Conservation (phyloP, 2,329 filamentous ascomycete genomes). For the Beauveria caledonica region DNA sequence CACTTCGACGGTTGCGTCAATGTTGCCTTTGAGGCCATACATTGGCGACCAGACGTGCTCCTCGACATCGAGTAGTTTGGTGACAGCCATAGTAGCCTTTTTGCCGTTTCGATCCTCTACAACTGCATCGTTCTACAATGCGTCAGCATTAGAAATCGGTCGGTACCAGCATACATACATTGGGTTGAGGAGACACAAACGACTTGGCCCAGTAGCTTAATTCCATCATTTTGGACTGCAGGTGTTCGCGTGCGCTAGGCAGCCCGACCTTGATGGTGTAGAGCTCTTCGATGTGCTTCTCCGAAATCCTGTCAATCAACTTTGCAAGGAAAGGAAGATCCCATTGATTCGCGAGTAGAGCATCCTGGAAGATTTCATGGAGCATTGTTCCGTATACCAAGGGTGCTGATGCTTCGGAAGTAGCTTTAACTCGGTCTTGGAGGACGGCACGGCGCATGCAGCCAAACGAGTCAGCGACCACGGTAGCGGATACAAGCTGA, state of each 20-base stretch:
- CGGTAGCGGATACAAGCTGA: slow-evolving; percentile 88
- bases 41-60: slow-evolving; percentile 98
- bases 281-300: slow-evolving; percentile 76
- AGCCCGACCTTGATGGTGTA: slow-evolving; percentile 77
- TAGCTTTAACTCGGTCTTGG: slow-evolving; percentile 90
- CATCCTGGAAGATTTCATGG: slow-evolving; percentile 92
- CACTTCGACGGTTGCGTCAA: slow-evolving; percentile 92
- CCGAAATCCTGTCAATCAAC: slow-evolving; percentile 61
- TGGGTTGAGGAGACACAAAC: slow-evolving; percentile 67
- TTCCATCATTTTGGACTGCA: slow-evolving; percentile 75
- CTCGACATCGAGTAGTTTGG: slow-evolving; percentile 90
- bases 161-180: slow-evolving; percentile 35
- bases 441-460: slow-evolving; percentile 87
- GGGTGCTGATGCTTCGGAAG: slow-evolving; percentile 67
- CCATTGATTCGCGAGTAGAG: slow-evolving; percentile 77
- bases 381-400: slow-evolving; percentile 90
- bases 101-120: slow-evolving; percentile 73
- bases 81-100: slow-evolving; percentile 74
- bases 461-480: slow-evolving; percentile 91
- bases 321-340: slow-evolving; percentile 56
- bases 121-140: slow-evolving; percentile 53
- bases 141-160: slow-evolving; percentile 20
- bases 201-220: slow-evolving; percentile 74
- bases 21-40: slow-evolving; percentile 95
- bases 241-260: slow-evolving; percentile 65